Evolutionary conservation across 176 grass and related monocot species (phyloP).

Genomic region (Oryza meyeriana): DNA sequence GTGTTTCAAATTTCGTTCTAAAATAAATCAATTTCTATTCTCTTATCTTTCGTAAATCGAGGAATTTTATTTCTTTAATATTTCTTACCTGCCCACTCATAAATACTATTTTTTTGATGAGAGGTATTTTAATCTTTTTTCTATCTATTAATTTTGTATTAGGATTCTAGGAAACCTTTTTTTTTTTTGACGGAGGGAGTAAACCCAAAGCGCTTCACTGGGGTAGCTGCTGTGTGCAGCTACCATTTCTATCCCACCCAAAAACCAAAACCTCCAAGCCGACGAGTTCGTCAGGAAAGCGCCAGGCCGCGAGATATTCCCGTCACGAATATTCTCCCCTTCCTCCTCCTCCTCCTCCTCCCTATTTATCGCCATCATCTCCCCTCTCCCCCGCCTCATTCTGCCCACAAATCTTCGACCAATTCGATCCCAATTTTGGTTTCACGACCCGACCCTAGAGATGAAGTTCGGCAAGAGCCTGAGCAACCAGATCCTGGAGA

Average conservation of each 20-base stretch:
- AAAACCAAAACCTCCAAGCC: not conserved
- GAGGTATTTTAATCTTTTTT: too few species aligned
- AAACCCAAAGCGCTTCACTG: too few species aligned
- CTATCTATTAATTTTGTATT: too few species aligned
- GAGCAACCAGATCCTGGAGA: constrained; percentile 92
- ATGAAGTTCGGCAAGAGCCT: constrained; percentile 99
- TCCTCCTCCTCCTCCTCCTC: not conserved
- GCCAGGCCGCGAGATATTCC: not conserved
- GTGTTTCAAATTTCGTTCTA: too few species aligned
- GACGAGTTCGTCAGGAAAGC: not conserved
- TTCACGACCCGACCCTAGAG: too few species aligned
- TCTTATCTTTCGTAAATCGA: too few species aligned
- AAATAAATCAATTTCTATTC: too few species aligned
- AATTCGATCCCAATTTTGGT: not conserved
- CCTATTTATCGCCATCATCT: not conserved
- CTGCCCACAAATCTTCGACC: not conserved
- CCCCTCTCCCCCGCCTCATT: not conserved
- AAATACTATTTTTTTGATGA: too few species aligned
- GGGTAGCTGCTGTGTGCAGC: not conserved
- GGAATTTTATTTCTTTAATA: too few species aligned
- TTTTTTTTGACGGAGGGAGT: too few species aligned
- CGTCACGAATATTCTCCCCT: constrained; percentile 2
- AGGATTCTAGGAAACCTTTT: too few species aligned
- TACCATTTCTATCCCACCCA: not conserved
- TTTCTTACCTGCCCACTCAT: too few species aligned